Conservation (phyloP, 2,329 filamentous ascomycete genomes). For the Exophiala xenobiotica region DNA sequence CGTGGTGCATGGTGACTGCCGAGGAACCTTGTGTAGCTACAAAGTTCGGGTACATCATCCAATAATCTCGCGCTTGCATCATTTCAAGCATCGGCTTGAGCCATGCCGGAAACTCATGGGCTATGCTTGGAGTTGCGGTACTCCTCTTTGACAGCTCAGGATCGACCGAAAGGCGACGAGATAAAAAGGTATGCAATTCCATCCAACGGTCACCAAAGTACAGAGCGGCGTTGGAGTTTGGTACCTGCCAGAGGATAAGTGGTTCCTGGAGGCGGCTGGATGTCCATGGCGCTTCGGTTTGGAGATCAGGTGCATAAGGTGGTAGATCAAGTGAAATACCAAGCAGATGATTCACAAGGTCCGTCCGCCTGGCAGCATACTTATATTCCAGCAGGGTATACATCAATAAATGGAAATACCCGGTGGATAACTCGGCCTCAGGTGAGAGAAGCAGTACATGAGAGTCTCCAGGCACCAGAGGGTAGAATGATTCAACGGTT, state of each 20-base stretch:
- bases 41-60: slow-evolving; percentile 72
- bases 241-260: slow-evolving; percentile 81
- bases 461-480: slow-evolving; percentile 59
- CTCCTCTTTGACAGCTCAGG: slow-evolving; percentile 20
- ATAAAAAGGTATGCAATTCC: slow-evolving; percentile 78
- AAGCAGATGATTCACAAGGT: slow-evolving; percentile 58
- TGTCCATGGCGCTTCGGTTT: slow-evolving; percentile 55
- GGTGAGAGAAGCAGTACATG: slow-evolving; percentile 85
- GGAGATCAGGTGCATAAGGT: slow-evolving; percentile 55
- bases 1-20: slow-evolving; percentile 73
- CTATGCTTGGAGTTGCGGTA: slow-evolving; percentile 47
- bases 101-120: slow-evolving; percentile 70
- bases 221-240: slow-evolving; percentile 76
- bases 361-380: slow-evolving; percentile 57
- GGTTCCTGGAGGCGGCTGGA: slow-evolving; percentile 35
- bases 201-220: slow-evolving; percentile 84
- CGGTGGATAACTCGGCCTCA: slow-evolving; percentile 73
- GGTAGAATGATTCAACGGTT: slow-evolving; percentile 87
- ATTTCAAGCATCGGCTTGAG: slow-evolving; percentile 76
- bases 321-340: slow-evolving; percentile 81
- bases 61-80: slow-evolving; percentile 73
- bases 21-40: slow-evolving; percentile 46
- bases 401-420: slow-evolving; percentile 84
- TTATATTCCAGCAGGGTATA: slow-evolving; percentile 75
- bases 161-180: slow-evolving; percentile 53